phyloP scores from a whole-genome alignment of 768 basidiomycete genomes.

The Tremella mesenterica region DNA sequence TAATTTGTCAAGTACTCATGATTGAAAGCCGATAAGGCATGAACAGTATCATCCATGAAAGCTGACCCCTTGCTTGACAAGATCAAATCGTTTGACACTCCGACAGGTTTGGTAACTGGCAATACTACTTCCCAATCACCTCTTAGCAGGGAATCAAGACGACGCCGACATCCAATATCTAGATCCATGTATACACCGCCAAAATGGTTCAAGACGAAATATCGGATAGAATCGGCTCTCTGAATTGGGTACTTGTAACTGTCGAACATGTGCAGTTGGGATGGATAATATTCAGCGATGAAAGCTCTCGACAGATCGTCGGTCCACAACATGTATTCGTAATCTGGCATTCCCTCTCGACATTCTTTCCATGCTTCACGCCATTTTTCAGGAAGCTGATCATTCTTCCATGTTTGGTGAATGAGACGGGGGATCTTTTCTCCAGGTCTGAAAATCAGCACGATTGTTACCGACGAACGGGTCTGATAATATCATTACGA shows the following conservation, averaged over 20 bases:
- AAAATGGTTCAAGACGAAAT: constrained; percentile 91
- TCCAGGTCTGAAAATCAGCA: constrained; percentile 49
- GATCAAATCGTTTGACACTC: constrained; percentile 95
- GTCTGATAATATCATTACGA: neutral
- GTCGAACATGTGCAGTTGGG: constrained; percentile 91
- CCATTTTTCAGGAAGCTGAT: constrained; percentile 75
- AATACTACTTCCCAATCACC: constrained; percentile 71
- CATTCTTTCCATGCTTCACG: constrained; percentile 70
- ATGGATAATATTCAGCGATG: constrained; percentile 75
- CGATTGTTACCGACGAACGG: neutral
- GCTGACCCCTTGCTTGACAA: constrained; percentile 75
- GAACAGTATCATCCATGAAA: constrained; percentile 85
- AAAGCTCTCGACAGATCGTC: constrained; percentile 83
- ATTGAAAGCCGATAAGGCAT: constrained; percentile 83
- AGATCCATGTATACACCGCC: constrained; percentile 95
- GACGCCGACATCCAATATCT: constrained; percentile 84
- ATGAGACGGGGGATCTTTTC: constrained; percentile 84
- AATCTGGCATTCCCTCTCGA: constrained; percentile 87
- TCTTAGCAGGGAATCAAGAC: constrained; percentile 72
- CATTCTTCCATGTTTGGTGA: constrained; percentile 97
- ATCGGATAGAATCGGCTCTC: constrained; percentile 93
- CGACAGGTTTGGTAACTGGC: constrained; percentile 88
- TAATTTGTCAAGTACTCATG: constrained; percentile 93
- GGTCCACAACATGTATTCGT: constrained; percentile 96
- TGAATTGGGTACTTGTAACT: constrained; percentile 84